phyloP scores from a whole-genome alignment of 352 stramenopile species.

The Pythium aristosporum region DNA sequence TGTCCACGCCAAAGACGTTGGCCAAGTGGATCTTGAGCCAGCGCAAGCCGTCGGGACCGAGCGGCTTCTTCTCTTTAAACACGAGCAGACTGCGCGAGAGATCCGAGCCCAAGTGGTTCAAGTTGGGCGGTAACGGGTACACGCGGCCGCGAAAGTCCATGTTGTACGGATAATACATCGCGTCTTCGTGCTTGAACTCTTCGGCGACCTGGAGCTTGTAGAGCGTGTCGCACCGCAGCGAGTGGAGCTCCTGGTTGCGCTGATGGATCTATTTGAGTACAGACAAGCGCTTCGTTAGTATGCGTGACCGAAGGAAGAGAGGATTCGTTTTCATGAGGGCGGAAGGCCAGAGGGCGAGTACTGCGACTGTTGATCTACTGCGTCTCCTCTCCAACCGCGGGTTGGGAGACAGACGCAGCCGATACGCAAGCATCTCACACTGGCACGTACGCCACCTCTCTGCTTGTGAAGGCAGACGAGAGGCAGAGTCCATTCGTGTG shows the following conservation, averaged over 20 bases:
- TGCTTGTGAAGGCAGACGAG: constrained; percentile 13
- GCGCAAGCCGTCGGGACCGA: constrained; percentile 93
- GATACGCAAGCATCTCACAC: background rate
- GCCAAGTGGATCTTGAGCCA: constrained; percentile 99
- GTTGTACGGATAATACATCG: constrained; percentile 99
- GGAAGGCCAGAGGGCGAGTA: constrained; percentile 2
- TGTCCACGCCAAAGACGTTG: constrained; percentile 86
- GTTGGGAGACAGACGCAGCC: constrained; percentile 32
- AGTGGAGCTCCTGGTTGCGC: constrained; percentile 90
- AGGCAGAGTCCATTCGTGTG: constrained; percentile 31
- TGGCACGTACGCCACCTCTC: constrained; percentile 22
- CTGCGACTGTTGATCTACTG: background rate
- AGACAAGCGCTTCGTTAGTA: constrained; percentile 2
- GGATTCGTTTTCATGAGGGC: constrained; percentile 5
- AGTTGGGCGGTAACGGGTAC: constrained; percentile 98
- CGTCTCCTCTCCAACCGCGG: constrained; percentile 15
- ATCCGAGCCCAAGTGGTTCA: constrained; percentile 99
- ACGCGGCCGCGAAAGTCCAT: constrained; percentile 98
- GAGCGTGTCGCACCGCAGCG: constrained; percentile 92
- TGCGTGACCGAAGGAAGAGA: background rate
- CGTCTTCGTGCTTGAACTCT: constrained; percentile 95
- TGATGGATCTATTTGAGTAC: constrained; percentile 58
- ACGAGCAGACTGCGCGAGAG: constrained; percentile 96
- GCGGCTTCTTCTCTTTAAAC: constrained; percentile 94
- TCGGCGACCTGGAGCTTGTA: constrained; percentile 96